Conservation (phyloP, 2,329 filamentous ascomycete genomes). For the Nannizziopsis arthrosporioides region DNA sequence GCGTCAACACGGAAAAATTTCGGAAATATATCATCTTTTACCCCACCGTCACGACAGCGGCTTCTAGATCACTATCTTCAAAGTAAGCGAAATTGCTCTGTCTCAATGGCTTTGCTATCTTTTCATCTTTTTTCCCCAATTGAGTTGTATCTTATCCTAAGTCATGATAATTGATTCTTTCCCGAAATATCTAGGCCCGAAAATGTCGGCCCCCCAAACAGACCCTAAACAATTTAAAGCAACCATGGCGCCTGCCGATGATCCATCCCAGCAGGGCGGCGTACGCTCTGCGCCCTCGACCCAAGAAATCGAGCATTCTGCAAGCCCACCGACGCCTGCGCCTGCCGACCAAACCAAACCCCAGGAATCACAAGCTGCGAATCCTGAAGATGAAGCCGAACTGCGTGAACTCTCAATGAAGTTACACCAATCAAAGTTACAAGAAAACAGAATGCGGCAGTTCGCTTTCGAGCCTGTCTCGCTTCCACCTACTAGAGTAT, state of each 20-base stretch:
- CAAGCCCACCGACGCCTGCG: constrained; percentile 23
- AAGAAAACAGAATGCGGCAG: constrained; percentile 71
- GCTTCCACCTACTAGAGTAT: constrained; percentile 48
- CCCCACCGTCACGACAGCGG: background rate
- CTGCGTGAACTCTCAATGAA: constrained; percentile 60
- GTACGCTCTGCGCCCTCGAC: constrained; percentile 63
- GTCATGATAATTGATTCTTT: background rate
- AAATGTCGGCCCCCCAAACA: background rate
- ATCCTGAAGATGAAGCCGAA: constrained; percentile 45
- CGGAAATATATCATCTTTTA: background rate
- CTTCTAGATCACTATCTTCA: background rate
- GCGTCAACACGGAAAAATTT: constrained; percentile 1
- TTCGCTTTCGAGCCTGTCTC: constrained; percentile 88
- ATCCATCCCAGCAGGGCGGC: constrained; percentile 10
- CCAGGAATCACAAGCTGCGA: constrained; percentile 6
- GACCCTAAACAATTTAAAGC: constrained; percentile 1
- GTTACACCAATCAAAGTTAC: constrained; percentile 62
- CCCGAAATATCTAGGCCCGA: background rate
- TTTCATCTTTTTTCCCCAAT: background rate
- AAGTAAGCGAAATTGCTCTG: constrained; percentile 1
- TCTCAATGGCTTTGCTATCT: background rate
- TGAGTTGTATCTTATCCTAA: background rate
- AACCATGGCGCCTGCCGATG: constrained; percentile 8
- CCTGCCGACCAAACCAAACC: constrained; percentile 15
- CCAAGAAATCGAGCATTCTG: constrained; percentile 53